Evolutionary conservation across 1,284 basidiomycete genomes (phyloP), one percentile per base, ranked within the genome.

Genomic region (Trametes versicolor): DNA sequence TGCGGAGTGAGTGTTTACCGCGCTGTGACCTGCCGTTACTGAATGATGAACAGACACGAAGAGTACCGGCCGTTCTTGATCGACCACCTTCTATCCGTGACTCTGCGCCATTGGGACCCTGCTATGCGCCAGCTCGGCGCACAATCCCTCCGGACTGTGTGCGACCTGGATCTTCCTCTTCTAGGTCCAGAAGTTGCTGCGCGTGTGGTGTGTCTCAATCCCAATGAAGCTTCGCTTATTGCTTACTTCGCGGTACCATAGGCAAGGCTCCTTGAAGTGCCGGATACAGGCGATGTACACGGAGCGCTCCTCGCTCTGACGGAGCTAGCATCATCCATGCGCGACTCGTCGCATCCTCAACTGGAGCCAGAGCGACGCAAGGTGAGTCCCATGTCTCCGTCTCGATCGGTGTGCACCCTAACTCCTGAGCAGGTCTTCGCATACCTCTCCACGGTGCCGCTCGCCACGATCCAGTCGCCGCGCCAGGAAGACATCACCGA

Each of bases 91-190:
- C 77, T 95, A 45, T 80, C 86, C 64, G 88, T 91, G 45, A 92
- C 92, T 0, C 74, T 98, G 53, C 83, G 92, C 45, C 97, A 99
- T 77, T 99, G 97, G 97, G 97, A 99, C 75, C 76, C 83, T 1
- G 78, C 85, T 7, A 93, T 99, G 86, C 86, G 97, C 61, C 82
- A 86, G 54, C 80, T 96, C 7, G 95, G 91, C n/a, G 90, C 96
- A 1, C 83, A 90, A 68, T 91, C 95, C 3, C 79, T 98, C 43
- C 83, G 87, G 49, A 80, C 80, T 19, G 86, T 98, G 56, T 92
- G 92, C 65, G 79, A 86, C 62, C 76, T 87, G 29, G 88, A 93
- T 73, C 77, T 93, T 10, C 66, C 74, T 15, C 75, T 60, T n/a
- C 77, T 93, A 4, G 87, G 85, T 1, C 83, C 85, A 25, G 72